Evolutionary conservation across 2,329 filamentous ascomycete species (phyloP), one percentile per base, ranked within the genome.

Genomic region (Colletotrichum phormii): DNA sequence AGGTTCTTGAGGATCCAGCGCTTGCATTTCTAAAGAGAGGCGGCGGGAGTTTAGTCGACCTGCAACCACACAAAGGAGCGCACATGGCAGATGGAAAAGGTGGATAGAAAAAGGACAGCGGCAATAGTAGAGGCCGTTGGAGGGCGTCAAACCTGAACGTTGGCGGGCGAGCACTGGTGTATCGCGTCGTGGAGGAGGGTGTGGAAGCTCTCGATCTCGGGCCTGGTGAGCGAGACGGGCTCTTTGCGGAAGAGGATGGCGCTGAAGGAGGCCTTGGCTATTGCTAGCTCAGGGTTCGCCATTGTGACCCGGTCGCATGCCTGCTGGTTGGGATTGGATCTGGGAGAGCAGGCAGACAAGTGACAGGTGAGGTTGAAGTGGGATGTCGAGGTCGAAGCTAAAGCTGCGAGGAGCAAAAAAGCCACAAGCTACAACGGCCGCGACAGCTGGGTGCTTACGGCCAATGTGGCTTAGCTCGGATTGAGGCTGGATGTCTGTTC

Each of bases 141-240:
- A 75, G 63, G 70, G 64, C 72, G 67, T 87, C 92, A 95, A 94
- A 97, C 94, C 94, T 97, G 94, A 88, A 97, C 92, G 86, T 96
- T 95, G 86, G 87, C 84, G 80, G 91, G 89, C 79, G 93, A 94
- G 89, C 94, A 96, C 85, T 91, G 89, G 83, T 88, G 84, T 80
- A 94, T 84, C 78, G 89, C 89, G 80, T 87, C 84, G 81, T 91
- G 89, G 78, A 97, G 87, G 72, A 91, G 86, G 75, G 84, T 81
- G 81, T 95, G 89, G 82, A 96, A 93, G 71, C 88, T 82, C 76
- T 92, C 88, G 81, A 96, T 92, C 72, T 92, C 89, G 78, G 91
- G 89, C 80, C 92, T 91, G 61, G 90, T 84, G 68, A 94, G 88
- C 11, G 93, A 89, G 24, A 85, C 86, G n/a, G 93, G 93, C 79